Evolutionary conservation across 306 rosid genomes (phyloP).

Genomic region (Purshia tridentata): DNA sequence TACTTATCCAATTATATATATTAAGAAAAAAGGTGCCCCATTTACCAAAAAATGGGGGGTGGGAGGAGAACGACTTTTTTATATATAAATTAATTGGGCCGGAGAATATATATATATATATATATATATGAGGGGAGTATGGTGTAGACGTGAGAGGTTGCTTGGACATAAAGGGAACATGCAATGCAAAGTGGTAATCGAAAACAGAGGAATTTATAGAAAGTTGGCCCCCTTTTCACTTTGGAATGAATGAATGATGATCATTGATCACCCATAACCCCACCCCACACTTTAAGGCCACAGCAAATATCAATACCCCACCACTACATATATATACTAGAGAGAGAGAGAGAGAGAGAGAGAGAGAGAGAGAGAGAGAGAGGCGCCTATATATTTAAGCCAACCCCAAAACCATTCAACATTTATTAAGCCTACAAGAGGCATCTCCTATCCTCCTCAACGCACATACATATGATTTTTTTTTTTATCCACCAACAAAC

Average conservation of each 20-base stretch:
- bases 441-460: slow-evolving; percentile 26
- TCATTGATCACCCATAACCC: slow-evolving; percentile 21
- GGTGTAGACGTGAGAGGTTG: slow-evolving; percentile 34
- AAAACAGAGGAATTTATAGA: slow-evolving; percentile 56
- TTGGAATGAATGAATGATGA: slow-evolving; percentile 30
- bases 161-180: slow-evolving; percentile 57
- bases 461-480: slow-evolving; percentile 7
- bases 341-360: no score
- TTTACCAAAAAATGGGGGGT: slow-evolving; percentile 9
- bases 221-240: slow-evolving; percentile 74
- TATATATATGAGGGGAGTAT: slow-evolving; percentile 21
- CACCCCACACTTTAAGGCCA: slow-evolving; percentile 27
- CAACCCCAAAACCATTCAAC: slow-evolving; percentile 8
- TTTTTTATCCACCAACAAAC: slow-evolving; percentile 18
- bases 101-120: not conserved
- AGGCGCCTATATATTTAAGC: not conserved
- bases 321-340: not conserved
- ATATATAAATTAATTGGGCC: slow-evolving; percentile 1
- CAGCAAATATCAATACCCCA: not conserved
- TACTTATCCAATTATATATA: not conserved
- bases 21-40: not conserved
- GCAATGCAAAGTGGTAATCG: slow-evolving; percentile 60
- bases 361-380: not conserved
- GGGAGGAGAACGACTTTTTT: slow-evolving; percentile 4
- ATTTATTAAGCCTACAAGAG: slow-evolving; percentile 12